Percentiles rank a stretch among this genome's conserved stretches.
Conservation (phyloP, 768 basidiomycete genomes). For the Russula sp. region DNA sequence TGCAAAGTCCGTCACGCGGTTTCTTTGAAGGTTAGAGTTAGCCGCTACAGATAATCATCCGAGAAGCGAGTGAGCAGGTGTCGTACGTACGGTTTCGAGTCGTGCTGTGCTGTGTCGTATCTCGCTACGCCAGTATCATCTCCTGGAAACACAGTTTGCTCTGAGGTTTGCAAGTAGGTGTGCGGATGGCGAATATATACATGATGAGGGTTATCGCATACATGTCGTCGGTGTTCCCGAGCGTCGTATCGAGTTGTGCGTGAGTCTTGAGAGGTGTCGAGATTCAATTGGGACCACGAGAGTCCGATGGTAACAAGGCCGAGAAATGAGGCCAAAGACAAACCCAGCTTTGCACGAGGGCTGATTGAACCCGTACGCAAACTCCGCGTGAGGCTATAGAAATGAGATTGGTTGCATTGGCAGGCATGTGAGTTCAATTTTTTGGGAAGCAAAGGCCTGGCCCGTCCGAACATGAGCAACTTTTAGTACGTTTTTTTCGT, state of each 20-base stretch:
- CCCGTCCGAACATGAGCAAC: neutral
- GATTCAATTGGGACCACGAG: constrained; percentile 9
- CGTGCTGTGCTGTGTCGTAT: constrained; percentile 1
- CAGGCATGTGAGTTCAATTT: neutral
- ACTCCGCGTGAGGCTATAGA: neutral
- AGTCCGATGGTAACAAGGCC: constrained; percentile 2
- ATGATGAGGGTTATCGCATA: neutral
- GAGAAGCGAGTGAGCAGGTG: neutral
- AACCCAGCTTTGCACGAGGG: neutral
- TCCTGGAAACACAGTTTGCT: constrained; percentile 6
- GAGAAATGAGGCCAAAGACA: constrained; percentile 1
- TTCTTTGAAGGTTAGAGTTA: neutral
- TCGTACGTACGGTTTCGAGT: neutral
- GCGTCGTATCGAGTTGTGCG: neutral
- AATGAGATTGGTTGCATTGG: neutral
- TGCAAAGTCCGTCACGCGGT: neutral
- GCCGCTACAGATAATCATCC: neutral
- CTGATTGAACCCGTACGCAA: neutral
- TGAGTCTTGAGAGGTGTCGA: neutral
- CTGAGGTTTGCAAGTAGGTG: neutral
- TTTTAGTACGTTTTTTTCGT: too few relatives aligned
- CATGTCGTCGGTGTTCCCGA: neutral
- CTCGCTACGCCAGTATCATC: constrained; percentile 2
- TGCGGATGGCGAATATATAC: neutral
- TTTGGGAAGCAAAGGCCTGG: neutral